Evolutionary conservation across 352 stramenopile genomes (phyloP), one percentile per base, ranked within the genome.

Genomic region (Globisporangium heterothallicum): DNA sequence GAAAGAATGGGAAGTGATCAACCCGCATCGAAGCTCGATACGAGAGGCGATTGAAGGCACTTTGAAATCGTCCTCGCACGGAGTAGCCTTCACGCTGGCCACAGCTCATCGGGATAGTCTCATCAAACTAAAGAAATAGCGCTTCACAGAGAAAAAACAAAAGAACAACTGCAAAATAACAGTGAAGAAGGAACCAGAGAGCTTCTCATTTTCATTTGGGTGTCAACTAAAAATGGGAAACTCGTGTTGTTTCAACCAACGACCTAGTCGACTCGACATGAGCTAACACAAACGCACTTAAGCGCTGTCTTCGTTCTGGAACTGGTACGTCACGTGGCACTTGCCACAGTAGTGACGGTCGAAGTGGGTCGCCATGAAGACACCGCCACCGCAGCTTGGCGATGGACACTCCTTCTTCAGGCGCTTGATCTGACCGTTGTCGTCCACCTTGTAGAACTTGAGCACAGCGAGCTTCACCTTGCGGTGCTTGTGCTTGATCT

Each of bases 291-390:
- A 25, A 36, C 44, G 35, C 62, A 55, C 66, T 62, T 80, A 84
- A 59, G 70, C 68, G 61, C 67, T 82, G 59, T 78, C 74, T 64
- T 88, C 78, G 56, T 69, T 66, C 76, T 91, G 80, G 77, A 93
- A 93, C 68, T 93, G 75, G 86, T 98, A 99, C 25, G 96, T 98
- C 67, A 97, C 94, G 77, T 96, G 87, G 78, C 93, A 98, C 84
- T 99, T 99, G 77, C 97, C 97, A 75, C 97, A 99, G 88, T 99
- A 99, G 84, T 99, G 98, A 60, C 97, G 94, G 86, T 99, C 96
- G 53, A 97, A 92, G 86, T 99, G 97, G 49, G 97, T 97, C 63
- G 97, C 97, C 96, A 99, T 99, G 91, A 99, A 99, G 57, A 98
- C 96, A 65, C 97, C 97, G 66, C 96, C 96, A 74, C 96, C 96